These are phyloP conservation scores for Naganishia onofrii DNA, from an alignment of 768 basidiomycete genomes.

Conservation along the genomic window DNA sequence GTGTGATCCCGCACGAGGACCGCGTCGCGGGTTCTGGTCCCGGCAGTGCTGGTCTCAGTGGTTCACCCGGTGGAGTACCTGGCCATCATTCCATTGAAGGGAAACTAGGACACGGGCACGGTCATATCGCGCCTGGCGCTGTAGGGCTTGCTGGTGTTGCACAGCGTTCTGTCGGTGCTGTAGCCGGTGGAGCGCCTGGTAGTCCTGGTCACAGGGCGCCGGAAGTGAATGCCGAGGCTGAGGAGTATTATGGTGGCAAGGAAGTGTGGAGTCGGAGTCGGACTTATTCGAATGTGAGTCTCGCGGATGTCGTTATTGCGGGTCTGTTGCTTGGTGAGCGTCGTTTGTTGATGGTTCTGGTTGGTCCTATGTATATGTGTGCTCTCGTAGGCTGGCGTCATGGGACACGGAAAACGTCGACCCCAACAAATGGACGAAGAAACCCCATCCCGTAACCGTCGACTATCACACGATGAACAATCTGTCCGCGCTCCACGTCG, in stretches of 20 bases:
- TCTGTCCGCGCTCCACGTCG: slow-evolving; percentile 72
- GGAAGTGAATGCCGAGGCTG: slow-evolving; percentile 64
- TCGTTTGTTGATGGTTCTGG: background rate
- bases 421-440: slow-evolving; percentile 74
- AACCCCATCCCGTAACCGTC: slow-evolving; percentile 67
- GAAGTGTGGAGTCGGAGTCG: slow-evolving; percentile 77
- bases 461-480: slow-evolving; percentile 92
- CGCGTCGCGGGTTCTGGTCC: too few species aligned
- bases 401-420: slow-evolving; percentile 69
- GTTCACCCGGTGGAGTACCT: background rate
- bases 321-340: background rate
- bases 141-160: slow-evolving; percentile 11
- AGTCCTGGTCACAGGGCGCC: slow-evolving; percentile 34
- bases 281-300: slow-evolving; percentile 79
- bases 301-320: slow-evolving; percentile 6
- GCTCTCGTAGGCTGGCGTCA: slow-evolving; percentile 62
- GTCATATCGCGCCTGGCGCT: background rate
- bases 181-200: background rate
- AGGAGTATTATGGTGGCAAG: slow-evolving; percentile 75
- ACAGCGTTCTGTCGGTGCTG: background rate
- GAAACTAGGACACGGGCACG: background rate
- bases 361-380: too few species aligned
- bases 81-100: background rate
- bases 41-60: too few species aligned
- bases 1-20: background rate